Evolutionary conservation across 805 yeast species (phyloP).

Genomic region (Torulaspora quercuum): DNA sequence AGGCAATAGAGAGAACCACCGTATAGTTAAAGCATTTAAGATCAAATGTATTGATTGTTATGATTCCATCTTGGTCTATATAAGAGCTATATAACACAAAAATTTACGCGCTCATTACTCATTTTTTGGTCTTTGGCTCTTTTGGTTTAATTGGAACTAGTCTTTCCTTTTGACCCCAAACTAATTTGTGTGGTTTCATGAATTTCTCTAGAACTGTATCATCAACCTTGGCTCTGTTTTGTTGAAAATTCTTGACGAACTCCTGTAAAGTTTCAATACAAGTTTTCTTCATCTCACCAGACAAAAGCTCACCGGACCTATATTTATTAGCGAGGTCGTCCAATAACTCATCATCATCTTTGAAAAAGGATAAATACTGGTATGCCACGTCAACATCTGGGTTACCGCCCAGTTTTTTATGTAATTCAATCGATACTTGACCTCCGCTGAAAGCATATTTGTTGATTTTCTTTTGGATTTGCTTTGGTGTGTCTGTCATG

Average conservation of each 20-base stretch:
- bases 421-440: slow-evolving; percentile 80
- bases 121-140: slow-evolving; percentile 37
- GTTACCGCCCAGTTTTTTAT: slow-evolving; percentile 84
- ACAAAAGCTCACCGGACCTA: slow-evolving; percentile 73
- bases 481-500: slow-evolving; percentile 91
- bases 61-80: slow-evolving; percentile 1
- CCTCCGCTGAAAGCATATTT: slow-evolving; percentile 98
- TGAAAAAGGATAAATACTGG: slow-evolving; percentile 87
- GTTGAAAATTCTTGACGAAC: slow-evolving; percentile 80
- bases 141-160: slow-evolving; percentile 62
- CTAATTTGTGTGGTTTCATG: slow-evolving; percentile 81
- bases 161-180: slow-evolving; percentile 71
- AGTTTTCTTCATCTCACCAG: slow-evolving; percentile 89
- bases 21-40: too few relatives aligned
- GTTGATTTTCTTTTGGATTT: slow-evolving; percentile 90
- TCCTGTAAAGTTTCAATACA: slow-evolving; percentile 78
- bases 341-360: slow-evolving; percentile 81
- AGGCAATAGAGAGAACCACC: slow-evolving; percentile 1
- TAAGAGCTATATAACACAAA: slow-evolving; percentile 2
- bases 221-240: slow-evolving; percentile 61
- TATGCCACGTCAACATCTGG: slow-evolving; percentile 94
- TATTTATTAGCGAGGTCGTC: slow-evolving; percentile 59
- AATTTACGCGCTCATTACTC: slow-evolving; percentile 4
- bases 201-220: slow-evolving; percentile 59
- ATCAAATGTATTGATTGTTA: not conserved